Conservation (phyloP, 1,284 basidiomycete genomes). For the Ganoderma leucocontextum region DNA sequence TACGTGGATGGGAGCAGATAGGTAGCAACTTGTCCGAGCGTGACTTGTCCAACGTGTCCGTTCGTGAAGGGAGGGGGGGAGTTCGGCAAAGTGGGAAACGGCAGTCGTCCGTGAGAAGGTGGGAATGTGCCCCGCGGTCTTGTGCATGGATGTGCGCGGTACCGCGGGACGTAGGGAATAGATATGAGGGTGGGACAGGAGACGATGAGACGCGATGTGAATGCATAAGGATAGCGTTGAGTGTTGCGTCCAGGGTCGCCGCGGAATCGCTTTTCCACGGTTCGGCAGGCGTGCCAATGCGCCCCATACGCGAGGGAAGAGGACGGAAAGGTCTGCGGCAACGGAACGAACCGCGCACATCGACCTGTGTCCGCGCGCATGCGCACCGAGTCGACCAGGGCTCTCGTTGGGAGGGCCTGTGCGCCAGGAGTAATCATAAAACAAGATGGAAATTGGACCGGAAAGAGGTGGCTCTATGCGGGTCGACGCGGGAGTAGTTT, state of each 20-base stretch:
- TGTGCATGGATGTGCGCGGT: slow-evolving; percentile 26
- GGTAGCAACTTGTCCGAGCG: slow-evolving; percentile 14
- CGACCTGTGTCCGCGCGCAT: slow-evolving; percentile 31
- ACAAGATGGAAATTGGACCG: slow-evolving; percentile 3
- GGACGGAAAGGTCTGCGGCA: slow-evolving; percentile 15
- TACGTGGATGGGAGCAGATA: slow-evolving; percentile 19
- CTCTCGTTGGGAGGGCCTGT: slow-evolving; percentile 24
- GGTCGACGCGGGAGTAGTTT: slow-evolving; percentile 32
- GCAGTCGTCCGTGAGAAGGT: slow-evolving; percentile 17
- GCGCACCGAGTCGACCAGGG: slow-evolving; percentile 32
- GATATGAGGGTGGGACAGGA: slow-evolving; percentile 15
- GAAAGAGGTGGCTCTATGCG: slow-evolving; percentile 26
- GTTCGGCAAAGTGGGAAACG: slow-evolving; percentile 9
- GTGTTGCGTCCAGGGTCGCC: slow-evolving; percentile 19
- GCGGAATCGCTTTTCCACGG: slow-evolving; percentile 27
- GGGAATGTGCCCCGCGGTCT: slow-evolving; percentile 23
- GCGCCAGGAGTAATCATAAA: slow-evolving; percentile 22
- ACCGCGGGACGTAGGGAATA: slow-evolving; percentile 21
- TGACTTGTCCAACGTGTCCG: slow-evolving; percentile 20
- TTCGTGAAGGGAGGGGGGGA: slow-evolving; percentile 19
- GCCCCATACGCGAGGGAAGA: slow-evolving; percentile 13
- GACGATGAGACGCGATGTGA: slow-evolving; percentile 19
- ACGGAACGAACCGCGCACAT: slow-evolving; percentile 24
- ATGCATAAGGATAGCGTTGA: slow-evolving; percentile 36
- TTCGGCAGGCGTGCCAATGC: slow-evolving; percentile 28